These are phyloP conservation scores for Austroboletus niveus DNA, from an alignment of 1,284 basidiomycete species.

Conservation along the genomic window DNA sequence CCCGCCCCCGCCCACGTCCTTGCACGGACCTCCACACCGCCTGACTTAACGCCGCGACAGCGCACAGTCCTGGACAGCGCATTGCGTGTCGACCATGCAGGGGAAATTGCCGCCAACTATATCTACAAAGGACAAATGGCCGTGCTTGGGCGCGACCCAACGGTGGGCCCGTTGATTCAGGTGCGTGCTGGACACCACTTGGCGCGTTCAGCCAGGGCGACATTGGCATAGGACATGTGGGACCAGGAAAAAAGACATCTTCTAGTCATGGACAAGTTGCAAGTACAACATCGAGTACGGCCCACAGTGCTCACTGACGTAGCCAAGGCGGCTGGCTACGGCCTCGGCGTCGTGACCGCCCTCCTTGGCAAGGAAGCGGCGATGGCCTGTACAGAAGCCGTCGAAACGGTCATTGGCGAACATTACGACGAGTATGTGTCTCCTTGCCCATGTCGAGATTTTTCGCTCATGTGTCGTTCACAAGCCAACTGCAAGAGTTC, in stretches of 20 bases:
- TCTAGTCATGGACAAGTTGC: slow-evolving; percentile 79
- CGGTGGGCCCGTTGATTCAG: slow-evolving; percentile 71
- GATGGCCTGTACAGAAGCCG: slow-evolving; percentile 98
- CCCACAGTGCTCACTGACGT: slow-evolving; percentile 84
- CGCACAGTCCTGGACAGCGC: slow-evolving; percentile 56
- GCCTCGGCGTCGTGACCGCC: slow-evolving; percentile 83
- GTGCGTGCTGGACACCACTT: slow-evolving; percentile 38
- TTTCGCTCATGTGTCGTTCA: slow-evolving; percentile 6
- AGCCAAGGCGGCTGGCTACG: slow-evolving; percentile 84
- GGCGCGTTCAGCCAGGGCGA: slow-evolving; percentile 3
- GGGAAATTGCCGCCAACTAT: slow-evolving; percentile 90
- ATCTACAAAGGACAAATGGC: slow-evolving; percentile 86
- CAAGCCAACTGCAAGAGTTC: slow-evolving; percentile 74
- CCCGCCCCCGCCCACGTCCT: slow-evolving; percentile 33
- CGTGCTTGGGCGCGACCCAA: slow-evolving; percentile 62
- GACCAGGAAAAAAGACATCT: slow-evolving; percentile 94
- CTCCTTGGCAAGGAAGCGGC: slow-evolving; percentile 90
- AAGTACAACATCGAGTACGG: slow-evolving; percentile 79
- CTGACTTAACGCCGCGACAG: slow-evolving; percentile 46
- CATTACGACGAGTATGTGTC: slow-evolving; percentile 92
- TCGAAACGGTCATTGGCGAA: slow-evolving; percentile 96
- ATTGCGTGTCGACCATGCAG: slow-evolving; percentile 88
- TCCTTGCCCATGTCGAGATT: neutral
- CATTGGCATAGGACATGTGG: slow-evolving; percentile 82
- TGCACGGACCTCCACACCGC: slow-evolving; percentile 48